Conservation (phyloP, 441 rosid species). For the Adansonia rubrostipa region DNA sequence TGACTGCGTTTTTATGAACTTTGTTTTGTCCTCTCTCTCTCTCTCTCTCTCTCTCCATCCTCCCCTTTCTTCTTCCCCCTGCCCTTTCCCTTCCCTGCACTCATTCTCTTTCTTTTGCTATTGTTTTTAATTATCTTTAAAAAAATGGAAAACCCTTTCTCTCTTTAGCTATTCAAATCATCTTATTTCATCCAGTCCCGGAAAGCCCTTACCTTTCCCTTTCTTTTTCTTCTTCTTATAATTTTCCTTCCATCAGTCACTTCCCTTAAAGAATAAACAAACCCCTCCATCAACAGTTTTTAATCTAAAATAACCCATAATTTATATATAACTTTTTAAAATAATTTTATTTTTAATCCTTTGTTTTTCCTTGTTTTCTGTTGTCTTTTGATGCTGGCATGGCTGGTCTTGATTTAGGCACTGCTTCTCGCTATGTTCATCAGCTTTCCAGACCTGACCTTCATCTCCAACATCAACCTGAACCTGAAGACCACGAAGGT, state of each 20-base stretch:
- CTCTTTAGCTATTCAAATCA: slow-evolving; percentile 13
- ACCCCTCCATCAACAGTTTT: slow-evolving; percentile 48
- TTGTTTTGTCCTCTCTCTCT: slow-evolving; percentile 7
- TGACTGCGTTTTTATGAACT: slow-evolving; percentile 24
- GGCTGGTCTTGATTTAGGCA: slow-evolving; percentile 89
- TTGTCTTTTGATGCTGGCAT: slow-evolving; percentile 44
- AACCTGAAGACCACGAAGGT: slow-evolving; percentile 44
- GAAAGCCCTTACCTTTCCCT: slow-evolving; percentile 27
- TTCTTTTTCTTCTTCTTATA: slow-evolving; percentile 36
- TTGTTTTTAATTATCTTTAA: slow-evolving; percentile 31
- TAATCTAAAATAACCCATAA: slow-evolving; percentile 34
- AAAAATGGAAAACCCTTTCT: slow-evolving; percentile 23
- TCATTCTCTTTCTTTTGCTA: slow-evolving; percentile 31
- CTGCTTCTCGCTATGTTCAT: slow-evolving; percentile 71
- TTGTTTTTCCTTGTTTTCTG: slow-evolving; percentile 36
- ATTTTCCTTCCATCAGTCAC: slow-evolving; percentile 16
- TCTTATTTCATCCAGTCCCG: slow-evolving; percentile 25
- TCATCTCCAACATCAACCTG: slow-evolving; percentile 53
- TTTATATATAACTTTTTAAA: slow-evolving; percentile 25
- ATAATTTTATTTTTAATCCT: slow-evolving; percentile 27
- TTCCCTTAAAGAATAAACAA: slow-evolving; percentile 39
- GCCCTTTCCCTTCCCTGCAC: slow-evolving; percentile 37
- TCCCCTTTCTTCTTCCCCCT: slow-evolving; percentile 22
- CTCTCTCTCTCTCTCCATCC: background rate
- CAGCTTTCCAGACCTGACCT: slow-evolving; percentile 79